A percentile compares a stretch with the other conserved stretches of the same genome.
phyloP scores from a whole-genome alignment of 1,284 basidiomycete species.

The Violaceomyces palustris region DNA sequence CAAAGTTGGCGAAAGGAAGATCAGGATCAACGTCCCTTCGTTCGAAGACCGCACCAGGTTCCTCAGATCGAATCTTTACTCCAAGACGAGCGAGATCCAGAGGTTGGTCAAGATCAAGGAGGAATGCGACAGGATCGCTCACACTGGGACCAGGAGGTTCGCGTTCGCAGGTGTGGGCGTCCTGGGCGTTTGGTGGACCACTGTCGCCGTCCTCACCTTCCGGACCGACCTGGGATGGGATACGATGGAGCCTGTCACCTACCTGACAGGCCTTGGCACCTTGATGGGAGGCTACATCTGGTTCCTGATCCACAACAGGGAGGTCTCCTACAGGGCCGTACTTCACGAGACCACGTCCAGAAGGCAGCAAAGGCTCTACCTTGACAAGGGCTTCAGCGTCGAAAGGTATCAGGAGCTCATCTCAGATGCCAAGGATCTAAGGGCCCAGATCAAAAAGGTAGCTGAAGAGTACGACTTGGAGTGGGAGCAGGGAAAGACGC shows the following conservation, averaged over 20 bases:
- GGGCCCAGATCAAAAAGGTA: slow-evolving; percentile 37
- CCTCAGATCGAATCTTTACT: slow-evolving; percentile 26
- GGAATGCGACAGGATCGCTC: slow-evolving; percentile 39
- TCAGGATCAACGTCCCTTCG: slow-evolving; percentile 35
- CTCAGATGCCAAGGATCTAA: slow-evolving; percentile 39
- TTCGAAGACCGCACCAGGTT: slow-evolving; percentile 43
- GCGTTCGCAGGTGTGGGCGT: slow-evolving; percentile 36
- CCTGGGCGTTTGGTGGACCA: slow-evolving; percentile 36
- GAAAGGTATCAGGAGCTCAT: slow-evolving; percentile 39
- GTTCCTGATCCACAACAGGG: slow-evolving; percentile 44
- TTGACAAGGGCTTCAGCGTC: slow-evolving; percentile 38
- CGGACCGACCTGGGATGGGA: slow-evolving; percentile 38
- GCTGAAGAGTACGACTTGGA: slow-evolving; percentile 45
- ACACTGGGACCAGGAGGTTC: slow-evolving; percentile 28
- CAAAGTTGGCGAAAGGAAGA: slow-evolving; percentile 30
- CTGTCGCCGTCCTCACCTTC: slow-evolving; percentile 38
- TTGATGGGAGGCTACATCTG: slow-evolving; percentile 41
- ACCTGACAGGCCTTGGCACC: slow-evolving; percentile 39
- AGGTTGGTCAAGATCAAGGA: slow-evolving; percentile 32
- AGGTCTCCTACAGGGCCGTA: slow-evolving; percentile 41
- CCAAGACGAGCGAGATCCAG: slow-evolving; percentile 39
- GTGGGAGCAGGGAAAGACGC: slow-evolving; percentile 42
- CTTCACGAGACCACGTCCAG: slow-evolving; percentile 42
- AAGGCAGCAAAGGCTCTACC: slow-evolving; percentile 39
- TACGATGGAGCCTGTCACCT: slow-evolving; percentile 37